Conservation (phyloP, 139 green algal species). For the Nannochloris sp. region DNA sequence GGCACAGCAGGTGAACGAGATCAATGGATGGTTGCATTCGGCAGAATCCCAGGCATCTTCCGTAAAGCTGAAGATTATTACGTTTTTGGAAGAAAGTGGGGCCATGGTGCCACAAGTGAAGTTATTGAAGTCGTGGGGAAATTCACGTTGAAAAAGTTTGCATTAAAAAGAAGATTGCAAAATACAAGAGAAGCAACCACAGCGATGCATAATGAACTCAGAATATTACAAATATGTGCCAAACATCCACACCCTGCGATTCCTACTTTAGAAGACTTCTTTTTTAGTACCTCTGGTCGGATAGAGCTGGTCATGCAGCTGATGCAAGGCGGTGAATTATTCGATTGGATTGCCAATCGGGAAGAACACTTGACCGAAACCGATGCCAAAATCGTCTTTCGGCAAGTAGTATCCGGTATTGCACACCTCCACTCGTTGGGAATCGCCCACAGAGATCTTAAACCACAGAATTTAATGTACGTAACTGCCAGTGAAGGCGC, state of each 20-base stretch:
- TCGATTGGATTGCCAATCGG: constrained; percentile 12
- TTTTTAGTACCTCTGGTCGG: constrained; percentile 10
- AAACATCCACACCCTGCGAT: constrained; percentile 30
- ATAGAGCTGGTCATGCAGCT: constrained; percentile 27
- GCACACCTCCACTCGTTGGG: constrained; percentile 25
- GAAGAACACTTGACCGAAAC: constrained; percentile 6
- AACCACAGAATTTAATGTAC: constrained; percentile 73
- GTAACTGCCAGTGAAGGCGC: constrained; percentile 1
- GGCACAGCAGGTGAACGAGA: not conserved
- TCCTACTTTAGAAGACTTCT: constrained; percentile 20
- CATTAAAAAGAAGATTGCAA: constrained; percentile 10
- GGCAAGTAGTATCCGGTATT: constrained; percentile 8
- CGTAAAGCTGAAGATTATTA: constrained; percentile 22
- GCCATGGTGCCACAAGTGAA: constrained; percentile 19
- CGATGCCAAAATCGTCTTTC: constrained; percentile 18
- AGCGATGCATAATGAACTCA: constrained; percentile 34
- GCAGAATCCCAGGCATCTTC: constrained; percentile 19
- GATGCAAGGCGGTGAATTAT: constrained; percentile 29
- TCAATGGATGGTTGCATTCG: constrained; percentile 23
- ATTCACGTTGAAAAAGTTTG: constrained; percentile 10
- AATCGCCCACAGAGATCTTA: constrained; percentile 58
- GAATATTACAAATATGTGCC: constrained; percentile 31
- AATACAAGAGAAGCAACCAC: constrained; percentile 3
- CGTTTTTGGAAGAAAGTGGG: constrained; percentile 13
- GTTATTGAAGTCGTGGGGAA: constrained; percentile 14